These are phyloP conservation scores for Coemansia sp. DNA, from an alignment of 192 early-diverging fungal species.

Conservation along the genomic window DNA sequence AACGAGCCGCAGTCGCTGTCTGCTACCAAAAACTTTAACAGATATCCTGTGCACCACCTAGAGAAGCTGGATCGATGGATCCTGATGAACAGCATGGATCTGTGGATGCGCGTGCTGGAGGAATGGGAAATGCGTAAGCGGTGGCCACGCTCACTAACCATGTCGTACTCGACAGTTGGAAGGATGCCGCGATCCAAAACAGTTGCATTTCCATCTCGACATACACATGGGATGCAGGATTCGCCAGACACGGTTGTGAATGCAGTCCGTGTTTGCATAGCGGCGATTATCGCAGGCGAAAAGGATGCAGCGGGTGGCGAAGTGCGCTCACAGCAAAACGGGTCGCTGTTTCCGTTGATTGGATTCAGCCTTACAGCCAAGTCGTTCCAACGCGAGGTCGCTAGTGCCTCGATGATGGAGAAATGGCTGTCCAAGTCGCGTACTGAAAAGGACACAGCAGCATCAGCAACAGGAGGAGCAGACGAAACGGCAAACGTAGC, in stretches of 20 bases:
- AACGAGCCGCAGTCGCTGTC: conserved; percentile 35
- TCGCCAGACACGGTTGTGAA: conserved; percentile 31
- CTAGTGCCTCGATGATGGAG: conserved; percentile 40
- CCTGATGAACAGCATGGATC: conserved; percentile 41
- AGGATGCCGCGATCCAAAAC: conserved; percentile 18
- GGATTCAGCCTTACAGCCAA: conserved; percentile 34
- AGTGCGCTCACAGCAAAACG: background rate
- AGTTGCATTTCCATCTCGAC: conserved; percentile 35
- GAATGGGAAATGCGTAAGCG: conserved; percentile 46
- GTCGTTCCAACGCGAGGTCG: conserved; percentile 40
- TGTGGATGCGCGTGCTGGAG: conserved; percentile 49
- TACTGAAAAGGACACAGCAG: background rate
- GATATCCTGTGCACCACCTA: conserved; percentile 19
- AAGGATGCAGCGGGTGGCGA: background rate
- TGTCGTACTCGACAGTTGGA: conserved; percentile 22
- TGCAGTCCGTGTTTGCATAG: conserved; percentile 26
- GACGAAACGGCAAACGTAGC: background rate
- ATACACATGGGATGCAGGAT: conserved; percentile 7
- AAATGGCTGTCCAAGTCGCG: conserved; percentile 30
- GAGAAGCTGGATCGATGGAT: conserved; percentile 41
- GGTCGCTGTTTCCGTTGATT: conserved; percentile 28
- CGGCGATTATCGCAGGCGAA: conserved; percentile 11
- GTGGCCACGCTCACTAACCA: conserved; percentile 43
- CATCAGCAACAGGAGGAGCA: too few relatives aligned
- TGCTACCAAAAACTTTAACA: conserved; percentile 40